Percentiles rank a stretch among this genome's conserved stretches.
Conservation (phyloP, 1,139 yeast genomes). For the Scheffersomyces cryptocercus region DNA sequence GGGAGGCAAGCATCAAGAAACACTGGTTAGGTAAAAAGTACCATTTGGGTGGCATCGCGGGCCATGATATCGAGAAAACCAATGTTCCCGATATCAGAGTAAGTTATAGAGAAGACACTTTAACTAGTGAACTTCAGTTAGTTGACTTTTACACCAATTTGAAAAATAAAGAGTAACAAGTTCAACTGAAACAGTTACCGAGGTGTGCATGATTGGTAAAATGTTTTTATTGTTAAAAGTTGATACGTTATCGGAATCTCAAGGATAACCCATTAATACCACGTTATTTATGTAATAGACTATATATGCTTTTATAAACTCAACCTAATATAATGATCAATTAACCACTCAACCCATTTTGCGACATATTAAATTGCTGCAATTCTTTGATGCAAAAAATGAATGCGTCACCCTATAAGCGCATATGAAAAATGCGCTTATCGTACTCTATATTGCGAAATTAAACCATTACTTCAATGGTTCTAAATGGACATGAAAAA, state of each 20-base stretch:
- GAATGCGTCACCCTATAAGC: neutral
- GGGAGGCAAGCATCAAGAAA: conserved; percentile 78
- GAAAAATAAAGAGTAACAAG: neutral
- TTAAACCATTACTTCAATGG: neutral
- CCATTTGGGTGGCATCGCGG: conserved; percentile 62
- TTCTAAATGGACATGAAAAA: neutral
- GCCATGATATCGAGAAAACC: conserved; percentile 89
- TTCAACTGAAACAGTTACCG: conserved; percentile 12
- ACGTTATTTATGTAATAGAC: too few relatives aligned
- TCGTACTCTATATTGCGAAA: neutral
- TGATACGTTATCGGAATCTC: too few relatives aligned
- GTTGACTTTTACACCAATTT: conserved; percentile 58
- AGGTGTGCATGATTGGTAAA: conserved; percentile 7
- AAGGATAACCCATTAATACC: too few relatives aligned
- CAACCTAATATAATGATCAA: too few relatives aligned
- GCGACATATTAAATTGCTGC: too few relatives aligned
- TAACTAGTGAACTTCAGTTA: conserved; percentile 71
- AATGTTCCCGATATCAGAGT: conserved; percentile 91
- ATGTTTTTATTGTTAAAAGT: conserved; percentile 3
- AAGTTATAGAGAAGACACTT: conserved; percentile 79
- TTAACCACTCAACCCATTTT: too few relatives aligned
- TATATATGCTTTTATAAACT: too few relatives aligned
- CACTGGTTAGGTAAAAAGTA: conserved; percentile 91
- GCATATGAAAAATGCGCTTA: neutral
- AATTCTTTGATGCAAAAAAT: neutral